Conservation (phyloP, 257 asterid species). For the Mentha longifolia region DNA sequence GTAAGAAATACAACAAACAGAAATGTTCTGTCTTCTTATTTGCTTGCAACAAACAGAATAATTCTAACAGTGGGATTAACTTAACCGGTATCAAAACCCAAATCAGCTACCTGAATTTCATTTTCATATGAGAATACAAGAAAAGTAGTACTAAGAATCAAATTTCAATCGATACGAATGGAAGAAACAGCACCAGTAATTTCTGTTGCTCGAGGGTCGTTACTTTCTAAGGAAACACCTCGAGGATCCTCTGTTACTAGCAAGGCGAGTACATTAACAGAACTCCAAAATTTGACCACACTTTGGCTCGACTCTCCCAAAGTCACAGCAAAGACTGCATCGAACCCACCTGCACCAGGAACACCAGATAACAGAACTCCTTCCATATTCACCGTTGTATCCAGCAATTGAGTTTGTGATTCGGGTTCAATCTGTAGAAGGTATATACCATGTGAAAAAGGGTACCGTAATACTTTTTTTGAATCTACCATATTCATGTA, state of each 20-base stretch:
- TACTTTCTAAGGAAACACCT: conserved; percentile 72
- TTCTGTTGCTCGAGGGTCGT: conserved; percentile 68
- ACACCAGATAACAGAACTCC: conserved; percentile 92
- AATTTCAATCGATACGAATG: conserved; percentile 51
- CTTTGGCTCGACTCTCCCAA: conserved; percentile 64
- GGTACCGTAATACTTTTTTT: no score
- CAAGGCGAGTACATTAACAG: conserved; percentile 75
- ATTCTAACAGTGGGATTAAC: conserved; percentile 11
- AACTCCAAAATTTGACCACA: conserved; percentile 75
- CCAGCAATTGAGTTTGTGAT: conserved; percentile 78
- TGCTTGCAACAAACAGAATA: conserved; percentile 4
- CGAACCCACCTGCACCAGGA: conserved; percentile 99
- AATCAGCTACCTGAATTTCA: conserved; percentile 1
- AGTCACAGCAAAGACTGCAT: conserved; percentile 86
- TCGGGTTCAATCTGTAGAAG: conserved; percentile 89
- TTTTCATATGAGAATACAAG: background rate
- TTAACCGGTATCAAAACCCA: background rate
- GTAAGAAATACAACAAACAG: conserved; percentile 33
- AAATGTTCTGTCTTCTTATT: conserved; percentile 18
- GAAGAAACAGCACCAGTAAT: conserved; percentile 62
- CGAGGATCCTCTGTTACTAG: conserved; percentile 88
- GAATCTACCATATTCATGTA: background rate
- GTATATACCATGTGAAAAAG: background rate
- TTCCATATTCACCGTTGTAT: conserved; percentile 75
- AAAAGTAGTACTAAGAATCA: background rate